Base-by-base conservation (phyloP, 495 filamentous ascomycete species). In the Choiromyces venosus region DNA sequence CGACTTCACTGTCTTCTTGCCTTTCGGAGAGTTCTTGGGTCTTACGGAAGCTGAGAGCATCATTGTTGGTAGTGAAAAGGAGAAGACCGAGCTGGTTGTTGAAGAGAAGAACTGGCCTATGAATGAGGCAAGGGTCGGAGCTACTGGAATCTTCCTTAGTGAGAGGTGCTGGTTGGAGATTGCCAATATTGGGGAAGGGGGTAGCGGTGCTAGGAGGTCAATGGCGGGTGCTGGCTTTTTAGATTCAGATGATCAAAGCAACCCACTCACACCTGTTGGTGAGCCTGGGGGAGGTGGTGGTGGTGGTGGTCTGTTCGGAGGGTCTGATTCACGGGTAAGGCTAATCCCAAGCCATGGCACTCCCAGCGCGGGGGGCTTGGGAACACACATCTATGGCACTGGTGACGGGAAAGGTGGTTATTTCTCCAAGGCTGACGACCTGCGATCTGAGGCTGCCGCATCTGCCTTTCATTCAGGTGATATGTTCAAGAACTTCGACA, bases 401-500 rank as follows among this genome's bases (percentile, higher is more conserved):
- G 78, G 75, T 29, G 71, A 75, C 37, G 78, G 78, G 37, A 82
- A 82, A 64, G 89, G 89, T 0, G 89, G 87, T 29, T 97, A 96
- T 80, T 97, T 97, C 78, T 90, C 92, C 56, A 87, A 89, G 69
- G 94, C 96, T 69, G 82, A 93, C 56, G 95, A 99, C 80, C 85
- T 89, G 2, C 89, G 93, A 69, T 97, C 94, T 29, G 94, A 99
- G 39, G 94, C 94, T 7, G 94, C 93, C 4, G 92, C 86, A 1
- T 96, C 92, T 19, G 93, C 93, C 21, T 91, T 96, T 76, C 90
- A 92, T 71, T 91, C 88, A 67, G 94, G 95, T 21, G 94, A 99
- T 81, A 97, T 99, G 94, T 99, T 99, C 87, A 91, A 90, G 74
- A 96, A 97, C 74, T 86, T 97, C n/a, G 94, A 97, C 74, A 97